Percentiles rank a stretch among this genome's conserved stretches.
Conservation (phyloP, 2,329 filamentous ascomycete species). For the Colletotrichum tabaci region DNA sequence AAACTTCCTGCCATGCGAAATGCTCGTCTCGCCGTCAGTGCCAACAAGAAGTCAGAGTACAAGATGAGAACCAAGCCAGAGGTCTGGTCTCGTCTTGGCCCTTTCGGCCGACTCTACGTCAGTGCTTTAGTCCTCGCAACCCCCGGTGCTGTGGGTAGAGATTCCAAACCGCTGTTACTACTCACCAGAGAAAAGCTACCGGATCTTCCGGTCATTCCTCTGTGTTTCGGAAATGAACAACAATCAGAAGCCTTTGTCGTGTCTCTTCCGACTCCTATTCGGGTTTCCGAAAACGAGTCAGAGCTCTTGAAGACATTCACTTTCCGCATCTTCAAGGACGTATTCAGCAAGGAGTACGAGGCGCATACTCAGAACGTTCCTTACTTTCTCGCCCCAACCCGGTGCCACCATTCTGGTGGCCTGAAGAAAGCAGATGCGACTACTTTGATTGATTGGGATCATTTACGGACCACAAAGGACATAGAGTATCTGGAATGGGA, state of each 20-base stretch:
- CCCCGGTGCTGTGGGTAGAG: conserved; percentile 69
- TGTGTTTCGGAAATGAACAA: conserved; percentile 79
- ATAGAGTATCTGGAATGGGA: conserved; percentile 56
- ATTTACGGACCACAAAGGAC: conserved; percentile 60
- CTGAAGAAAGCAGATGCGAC: conserved; percentile 11
- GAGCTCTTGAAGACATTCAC: conserved; percentile 79
- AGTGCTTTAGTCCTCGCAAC: conserved; percentile 72
- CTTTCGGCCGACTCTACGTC: conserved; percentile 69
- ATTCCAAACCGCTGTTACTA: conserved; percentile 76
- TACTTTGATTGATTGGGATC: conserved; percentile 71
- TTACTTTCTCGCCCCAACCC: conserved; percentile 84
- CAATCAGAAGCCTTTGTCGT: conserved; percentile 71
- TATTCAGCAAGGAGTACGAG: conserved; percentile 91
- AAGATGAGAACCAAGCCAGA: conserved; percentile 84
- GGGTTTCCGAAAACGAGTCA: conserved; percentile 60
- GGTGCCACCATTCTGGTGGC: conserved; percentile 47
- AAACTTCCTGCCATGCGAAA: conserved; percentile 87
- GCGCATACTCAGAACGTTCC: conserved; percentile 75
- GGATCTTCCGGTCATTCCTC: conserved; percentile 74
- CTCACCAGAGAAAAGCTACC: conserved; percentile 79
- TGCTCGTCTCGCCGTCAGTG: conserved; percentile 84
- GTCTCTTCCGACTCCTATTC: conserved; percentile 60
- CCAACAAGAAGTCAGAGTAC: conserved; percentile 82
- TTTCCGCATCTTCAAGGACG: conserved; percentile 81
- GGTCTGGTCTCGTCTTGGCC: conserved; percentile 73